phyloP scores from a whole-genome alignment of 2,329 filamentous ascomycete species.

The Ilyonectria mors-panacis region DNA sequence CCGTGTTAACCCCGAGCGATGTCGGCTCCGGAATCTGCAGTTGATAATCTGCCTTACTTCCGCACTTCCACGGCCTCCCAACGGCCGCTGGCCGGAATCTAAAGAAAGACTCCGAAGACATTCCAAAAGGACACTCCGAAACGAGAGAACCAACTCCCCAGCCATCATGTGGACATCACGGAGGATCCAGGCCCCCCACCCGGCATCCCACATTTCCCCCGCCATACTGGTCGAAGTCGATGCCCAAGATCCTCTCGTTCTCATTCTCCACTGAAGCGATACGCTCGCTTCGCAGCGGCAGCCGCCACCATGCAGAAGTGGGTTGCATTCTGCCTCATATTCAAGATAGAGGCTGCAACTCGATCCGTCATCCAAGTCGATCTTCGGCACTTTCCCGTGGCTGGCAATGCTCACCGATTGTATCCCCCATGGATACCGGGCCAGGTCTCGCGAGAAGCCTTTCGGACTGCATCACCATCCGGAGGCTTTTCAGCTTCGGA shows the following conservation, averaged over 20 bases:
- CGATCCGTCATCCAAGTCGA: background rate
- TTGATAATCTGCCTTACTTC: background rate
- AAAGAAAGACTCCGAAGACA: background rate
- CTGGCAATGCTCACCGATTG: background rate
- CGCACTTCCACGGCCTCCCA: background rate
- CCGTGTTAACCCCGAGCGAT: constrained; percentile 32
- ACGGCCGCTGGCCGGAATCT: background rate
- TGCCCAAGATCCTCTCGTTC: background rate
- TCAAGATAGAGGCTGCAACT: background rate
- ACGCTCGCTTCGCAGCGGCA: constrained; percentile 1
- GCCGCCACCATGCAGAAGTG: background rate
- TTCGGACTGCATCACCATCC: background rate
- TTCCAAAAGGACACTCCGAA: background rate
- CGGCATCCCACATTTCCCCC: background rate
- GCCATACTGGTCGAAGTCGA: background rate
- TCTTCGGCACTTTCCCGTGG: constrained; percentile 2
- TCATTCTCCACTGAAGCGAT: constrained; percentile 3
- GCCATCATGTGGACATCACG: background rate
- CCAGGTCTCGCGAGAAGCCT: background rate
- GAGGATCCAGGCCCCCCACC: background rate
- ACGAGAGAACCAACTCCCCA: background rate
- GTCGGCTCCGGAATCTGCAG: constrained; percentile 18
- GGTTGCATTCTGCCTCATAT: background rate
- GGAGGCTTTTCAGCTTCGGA: background rate
- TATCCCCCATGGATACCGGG: background rate